Base-by-base conservation (phyloP, 2,329 filamentous ascomycete species). In the Zymoseptoria ardabiliae region DNA sequence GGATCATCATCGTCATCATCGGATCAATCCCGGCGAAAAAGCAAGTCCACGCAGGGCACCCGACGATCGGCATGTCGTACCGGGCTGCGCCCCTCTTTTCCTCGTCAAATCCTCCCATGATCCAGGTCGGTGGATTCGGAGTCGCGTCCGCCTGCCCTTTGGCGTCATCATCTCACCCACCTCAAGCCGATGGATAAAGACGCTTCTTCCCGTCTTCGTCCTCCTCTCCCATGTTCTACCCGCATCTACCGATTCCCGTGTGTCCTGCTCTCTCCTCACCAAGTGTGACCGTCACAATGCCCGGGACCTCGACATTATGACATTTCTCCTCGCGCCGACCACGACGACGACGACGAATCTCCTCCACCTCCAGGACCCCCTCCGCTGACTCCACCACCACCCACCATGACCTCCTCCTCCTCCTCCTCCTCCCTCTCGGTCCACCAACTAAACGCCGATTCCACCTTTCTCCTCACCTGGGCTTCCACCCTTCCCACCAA, bases 381-480 rank as follows among this genome's bases (percentile, higher is more conserved):
- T 9, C 25, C 25, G 25, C 25, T 28, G 25, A 28, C 25, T 25
- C 21, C 13, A 11, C 51, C 23, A 23, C 48, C 50, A 54, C 50
- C 21, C 58, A 63, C 50, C 67, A 89, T 88, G 85, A 9, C 25
- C 25, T 28, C 25, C 25, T 81, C 86, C 41, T 73, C 89, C 66
- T 82, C 81, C n/a, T n/a, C 25, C 25, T 28, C 25, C 25, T 81
- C 86, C 41, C 73, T 89, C 66, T 82, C 81, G 2, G 75, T 89
- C 63, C 83, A 83, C 71, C 81, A 85, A 59, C 77, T 88, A 58
- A 87, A 88, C 70, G 80, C 78, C 55, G 85, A 88, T 69, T 80
- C 84, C 41, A 85, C 83, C 2, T 88, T 89, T 70, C 78, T 88
- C 41, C 77, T 89, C 51, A 82, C 81, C 25, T 86, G 89, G 68